A percentile compares a stretch with the other conserved stretches of the same genome.
Evolutionary conservation across 2,329 filamentous ascomycete genomes (phyloP).

Genomic region (Aspergillus caelatus): DNA sequence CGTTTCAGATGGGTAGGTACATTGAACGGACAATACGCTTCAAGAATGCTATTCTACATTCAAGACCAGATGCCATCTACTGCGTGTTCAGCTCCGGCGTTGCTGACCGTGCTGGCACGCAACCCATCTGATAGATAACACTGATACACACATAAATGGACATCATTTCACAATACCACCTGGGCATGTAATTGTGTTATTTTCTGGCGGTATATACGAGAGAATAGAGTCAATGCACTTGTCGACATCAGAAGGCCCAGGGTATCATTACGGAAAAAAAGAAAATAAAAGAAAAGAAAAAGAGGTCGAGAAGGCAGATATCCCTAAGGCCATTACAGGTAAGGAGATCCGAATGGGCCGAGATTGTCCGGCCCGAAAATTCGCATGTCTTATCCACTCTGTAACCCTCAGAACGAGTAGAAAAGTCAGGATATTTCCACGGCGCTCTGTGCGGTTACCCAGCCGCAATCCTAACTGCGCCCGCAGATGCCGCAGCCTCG

Average conservation of each 20-base stretch:
- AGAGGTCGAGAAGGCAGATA: background rate
- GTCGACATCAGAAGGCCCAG: background rate
- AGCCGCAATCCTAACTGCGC: background rate
- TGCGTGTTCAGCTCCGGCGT: background rate
- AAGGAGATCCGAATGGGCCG: background rate
- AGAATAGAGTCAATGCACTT: background rate
- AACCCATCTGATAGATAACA: background rate
- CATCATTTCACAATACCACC: background rate
- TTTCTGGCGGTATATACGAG: background rate
- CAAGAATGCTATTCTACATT: background rate
- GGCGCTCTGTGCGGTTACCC: background rate
- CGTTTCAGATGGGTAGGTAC: background rate
- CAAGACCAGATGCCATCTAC: background rate
- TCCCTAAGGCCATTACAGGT: background rate
- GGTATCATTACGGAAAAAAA: background rate
- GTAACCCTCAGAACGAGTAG: background rate
- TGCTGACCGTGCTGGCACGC: background rate
- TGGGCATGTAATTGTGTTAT: background rate
- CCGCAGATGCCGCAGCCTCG: background rate
- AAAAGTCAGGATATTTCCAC: background rate
- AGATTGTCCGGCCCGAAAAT: background rate
- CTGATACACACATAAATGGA: background rate
- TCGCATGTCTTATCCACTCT: background rate
- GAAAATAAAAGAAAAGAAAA: background rate
- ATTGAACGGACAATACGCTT: background rate